Conservation (phyloP, 345 rosid genomes). For the Melaleuca quinquenervia region DNA sequence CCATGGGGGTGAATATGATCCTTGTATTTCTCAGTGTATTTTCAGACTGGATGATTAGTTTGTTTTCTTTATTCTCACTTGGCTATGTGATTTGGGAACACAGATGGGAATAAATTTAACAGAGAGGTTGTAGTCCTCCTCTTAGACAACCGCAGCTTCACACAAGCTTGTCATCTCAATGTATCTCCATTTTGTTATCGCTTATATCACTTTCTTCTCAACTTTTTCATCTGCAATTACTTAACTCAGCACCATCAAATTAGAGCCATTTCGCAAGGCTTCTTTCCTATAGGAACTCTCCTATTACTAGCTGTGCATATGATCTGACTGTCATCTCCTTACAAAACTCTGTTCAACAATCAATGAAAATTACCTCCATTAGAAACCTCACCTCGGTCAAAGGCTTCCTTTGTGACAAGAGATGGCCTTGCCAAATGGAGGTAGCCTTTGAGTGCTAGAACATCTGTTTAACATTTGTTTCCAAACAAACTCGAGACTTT, state of each 20-base stretch:
- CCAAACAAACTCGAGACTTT: neutral
- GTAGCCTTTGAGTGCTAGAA: neutral
- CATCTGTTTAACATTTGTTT: neutral
- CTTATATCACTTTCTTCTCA: neutral
- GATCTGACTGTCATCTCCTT: neutral
- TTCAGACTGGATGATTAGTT: neutral
- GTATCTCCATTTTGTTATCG: neutral
- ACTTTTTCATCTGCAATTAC: neutral
- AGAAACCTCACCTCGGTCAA: neutral
- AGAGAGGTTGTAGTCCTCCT: neutral
- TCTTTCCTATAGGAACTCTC: neutral
- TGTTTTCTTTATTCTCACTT: neutral
- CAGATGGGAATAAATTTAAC: neutral
- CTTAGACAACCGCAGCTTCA: neutral
- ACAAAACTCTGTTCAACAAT: neutral
- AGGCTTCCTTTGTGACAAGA: neutral
- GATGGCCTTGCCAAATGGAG: neutral
- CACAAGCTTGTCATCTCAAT: neutral
- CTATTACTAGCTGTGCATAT: neutral
- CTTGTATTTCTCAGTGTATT: neutral
- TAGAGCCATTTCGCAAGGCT: neutral
- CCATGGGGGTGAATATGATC: neutral
- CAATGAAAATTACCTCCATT: neutral
- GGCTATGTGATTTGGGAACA: neutral
- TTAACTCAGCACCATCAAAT: neutral